These are phyloP conservation scores for Scutellaria galericulata DNA, from an alignment of 257 asterid genomes.

Conservation along the genomic window DNA sequence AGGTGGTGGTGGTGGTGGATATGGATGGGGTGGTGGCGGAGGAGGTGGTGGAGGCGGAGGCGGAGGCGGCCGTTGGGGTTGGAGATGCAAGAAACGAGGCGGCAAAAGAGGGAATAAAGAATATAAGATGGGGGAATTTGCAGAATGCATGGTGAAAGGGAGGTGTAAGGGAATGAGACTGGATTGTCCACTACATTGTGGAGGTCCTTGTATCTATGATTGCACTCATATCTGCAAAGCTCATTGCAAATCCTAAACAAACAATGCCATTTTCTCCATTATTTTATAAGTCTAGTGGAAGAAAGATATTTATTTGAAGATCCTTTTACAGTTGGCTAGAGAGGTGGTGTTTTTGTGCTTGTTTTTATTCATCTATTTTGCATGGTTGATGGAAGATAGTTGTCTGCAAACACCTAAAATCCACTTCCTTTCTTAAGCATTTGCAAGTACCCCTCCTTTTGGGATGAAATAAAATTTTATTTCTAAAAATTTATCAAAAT, in stretches of 20 bases:
- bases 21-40: conserved; percentile 34
- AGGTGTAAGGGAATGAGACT: conserved; percentile 41
- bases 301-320: no score
- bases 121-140: conserved; percentile 37
- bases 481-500: no score
- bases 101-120: conserved; percentile 23
- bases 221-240: conserved; percentile 40
- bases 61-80: conserved; percentile 28
- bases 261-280: not conserved
- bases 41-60: conserved; percentile 32
- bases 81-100: conserved; percentile 29
- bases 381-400: no score
- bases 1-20: conserved; percentile 39
- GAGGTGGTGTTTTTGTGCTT: no score
- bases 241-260: conserved; percentile 32
- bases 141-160: conserved; percentile 34
- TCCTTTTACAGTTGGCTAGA: no score
- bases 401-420: no score
- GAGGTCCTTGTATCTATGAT: conserved; percentile 37
- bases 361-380: no score
- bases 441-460: no score
- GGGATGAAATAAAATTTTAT: no score
- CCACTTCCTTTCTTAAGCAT: no score
- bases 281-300: no score
- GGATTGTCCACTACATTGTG: conserved; percentile 40